Evolutionary conservation across 2,329 filamentous ascomycete species (phyloP).

Genomic region (Chalaropsis thielavioides): DNA sequence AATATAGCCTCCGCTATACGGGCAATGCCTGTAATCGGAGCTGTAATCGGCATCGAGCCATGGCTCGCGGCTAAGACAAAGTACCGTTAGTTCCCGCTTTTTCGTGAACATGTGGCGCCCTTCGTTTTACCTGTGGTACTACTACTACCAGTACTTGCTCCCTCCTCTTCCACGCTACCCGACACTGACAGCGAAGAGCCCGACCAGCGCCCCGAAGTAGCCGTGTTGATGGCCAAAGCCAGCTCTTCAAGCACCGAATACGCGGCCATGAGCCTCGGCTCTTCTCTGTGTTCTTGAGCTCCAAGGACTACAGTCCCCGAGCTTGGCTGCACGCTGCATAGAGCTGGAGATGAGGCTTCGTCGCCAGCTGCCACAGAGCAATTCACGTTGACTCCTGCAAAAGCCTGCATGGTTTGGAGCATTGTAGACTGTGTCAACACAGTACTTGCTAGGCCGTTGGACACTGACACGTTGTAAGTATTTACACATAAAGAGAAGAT

Average conservation of each 20-base stretch:
- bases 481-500: constrained; percentile 24
- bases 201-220: constrained; percentile 13
- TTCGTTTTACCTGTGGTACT: not conserved
- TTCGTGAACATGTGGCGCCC: not conserved
- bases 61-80: not conserved
- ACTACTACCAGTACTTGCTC: constrained; percentile 14
- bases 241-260: constrained; percentile 14
- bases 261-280: not conserved
- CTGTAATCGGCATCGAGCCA: not conserved
- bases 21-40: not conserved
- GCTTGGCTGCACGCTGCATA: constrained; percentile 5
- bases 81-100: not conserved
- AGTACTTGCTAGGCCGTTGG: not conserved
- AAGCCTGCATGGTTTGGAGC: not conserved
- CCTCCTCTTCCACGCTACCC: not conserved
- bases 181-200: constrained; percentile 1
- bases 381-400: constrained; percentile 12
- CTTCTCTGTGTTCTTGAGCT: not conserved
- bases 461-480: constrained; percentile 19
- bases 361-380: constrained; percentile 5
- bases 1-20: constrained; percentile 10
- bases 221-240: constrained; percentile 16
- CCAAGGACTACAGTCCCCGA: not conserved
- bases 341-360: not conserved
- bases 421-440: not conserved